phyloP scores from a whole-genome alignment of 2,329 filamentous ascomycete species.

The Colletotrichum cuscutae region DNA sequence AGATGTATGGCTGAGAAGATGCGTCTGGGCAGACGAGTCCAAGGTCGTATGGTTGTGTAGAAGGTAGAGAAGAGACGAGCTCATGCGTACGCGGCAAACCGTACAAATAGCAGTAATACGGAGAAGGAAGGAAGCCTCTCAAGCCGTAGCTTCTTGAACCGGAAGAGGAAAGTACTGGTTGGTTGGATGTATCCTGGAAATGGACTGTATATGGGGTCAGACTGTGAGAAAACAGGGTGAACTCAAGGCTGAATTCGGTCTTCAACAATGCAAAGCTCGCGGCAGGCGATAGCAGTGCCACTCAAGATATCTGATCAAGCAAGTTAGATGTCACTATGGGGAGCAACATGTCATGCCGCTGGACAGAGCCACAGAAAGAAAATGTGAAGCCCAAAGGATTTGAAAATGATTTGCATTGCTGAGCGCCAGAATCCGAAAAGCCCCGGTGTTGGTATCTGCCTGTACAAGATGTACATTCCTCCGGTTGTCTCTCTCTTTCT shows the following conservation, averaged over 20 bases:
- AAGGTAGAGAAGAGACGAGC: not conserved
- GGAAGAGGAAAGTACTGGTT: not conserved
- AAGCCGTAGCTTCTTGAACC: not conserved
- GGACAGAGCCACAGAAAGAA: too few species aligned
- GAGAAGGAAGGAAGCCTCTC: not conserved
- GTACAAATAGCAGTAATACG: not conserved
- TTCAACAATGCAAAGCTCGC: not conserved
- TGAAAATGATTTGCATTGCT: slow-evolving; percentile 24
- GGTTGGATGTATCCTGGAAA: not conserved
- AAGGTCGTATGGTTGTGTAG: not conserved
- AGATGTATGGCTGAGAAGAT: not conserved
- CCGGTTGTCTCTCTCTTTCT: not conserved
- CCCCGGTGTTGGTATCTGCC: slow-evolving; percentile 25
- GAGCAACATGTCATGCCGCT: not conserved
- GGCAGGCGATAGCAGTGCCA: not conserved
- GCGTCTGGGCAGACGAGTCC: not conserved
- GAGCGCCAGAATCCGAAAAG: slow-evolving; percentile 17
- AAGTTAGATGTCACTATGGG: not conserved
- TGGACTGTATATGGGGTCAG: not conserved
- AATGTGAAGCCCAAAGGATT: not conserved
- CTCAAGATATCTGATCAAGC: not conserved
- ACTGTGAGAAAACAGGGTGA: not conserved
- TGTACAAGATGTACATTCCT: slow-evolving; percentile 28
- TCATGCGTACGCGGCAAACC: not conserved
- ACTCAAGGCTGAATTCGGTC: not conserved